Percentiles rank a stretch among this genome's conserved stretches.
phyloP scores from a whole-genome alignment of 2,329 filamentous ascomycete species.

The Aspergillus caelatus region DNA sequence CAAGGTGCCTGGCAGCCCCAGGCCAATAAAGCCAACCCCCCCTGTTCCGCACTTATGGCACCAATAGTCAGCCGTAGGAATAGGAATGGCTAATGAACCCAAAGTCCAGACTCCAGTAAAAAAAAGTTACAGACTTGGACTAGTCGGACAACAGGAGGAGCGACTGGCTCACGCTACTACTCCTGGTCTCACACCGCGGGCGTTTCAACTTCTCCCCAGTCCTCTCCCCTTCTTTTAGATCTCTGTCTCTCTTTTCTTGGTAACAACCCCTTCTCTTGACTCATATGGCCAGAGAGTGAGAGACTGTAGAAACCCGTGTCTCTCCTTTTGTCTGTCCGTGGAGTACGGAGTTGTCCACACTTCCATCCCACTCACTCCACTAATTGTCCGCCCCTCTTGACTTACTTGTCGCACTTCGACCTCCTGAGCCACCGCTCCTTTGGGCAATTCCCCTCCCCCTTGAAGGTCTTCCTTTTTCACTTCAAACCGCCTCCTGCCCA shows the following conservation, averaged over 20 bases:
- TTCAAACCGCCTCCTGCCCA: slow-evolving; percentile 8
- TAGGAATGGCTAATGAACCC: background rate
- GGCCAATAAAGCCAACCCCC: slow-evolving; percentile 2
- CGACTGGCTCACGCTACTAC: background rate
- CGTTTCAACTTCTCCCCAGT: background rate
- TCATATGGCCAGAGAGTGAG: background rate
- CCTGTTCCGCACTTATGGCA: slow-evolving; percentile 9
- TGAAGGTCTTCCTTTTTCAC: slow-evolving; percentile 17
- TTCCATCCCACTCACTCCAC: slow-evolving; percentile 19
- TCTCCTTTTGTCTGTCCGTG: slow-evolving; percentile 2
- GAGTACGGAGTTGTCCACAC: slow-evolving; percentile 8
- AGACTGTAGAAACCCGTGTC: background rate
- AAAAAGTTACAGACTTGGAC: background rate
- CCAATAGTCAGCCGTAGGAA: slow-evolving; percentile 6
- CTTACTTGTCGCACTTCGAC: slow-evolving; percentile 10
- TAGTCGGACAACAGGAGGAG: background rate
- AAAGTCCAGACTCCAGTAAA: slow-evolving; percentile 10
- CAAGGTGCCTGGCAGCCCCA: slow-evolving; percentile 11
- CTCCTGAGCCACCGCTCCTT: slow-evolving; percentile 36
- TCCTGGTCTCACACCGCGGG: background rate
- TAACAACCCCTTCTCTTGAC: background rate
- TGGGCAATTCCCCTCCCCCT: slow-evolving; percentile 18
- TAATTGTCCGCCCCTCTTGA: slow-evolving; percentile 14
- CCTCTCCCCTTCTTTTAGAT: background rate
- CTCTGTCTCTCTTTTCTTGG: background rate